phyloP scores from a whole-genome alignment of 192 early-diverging fungal genomes.

The Jimgerdemannia flammicorona region DNA sequence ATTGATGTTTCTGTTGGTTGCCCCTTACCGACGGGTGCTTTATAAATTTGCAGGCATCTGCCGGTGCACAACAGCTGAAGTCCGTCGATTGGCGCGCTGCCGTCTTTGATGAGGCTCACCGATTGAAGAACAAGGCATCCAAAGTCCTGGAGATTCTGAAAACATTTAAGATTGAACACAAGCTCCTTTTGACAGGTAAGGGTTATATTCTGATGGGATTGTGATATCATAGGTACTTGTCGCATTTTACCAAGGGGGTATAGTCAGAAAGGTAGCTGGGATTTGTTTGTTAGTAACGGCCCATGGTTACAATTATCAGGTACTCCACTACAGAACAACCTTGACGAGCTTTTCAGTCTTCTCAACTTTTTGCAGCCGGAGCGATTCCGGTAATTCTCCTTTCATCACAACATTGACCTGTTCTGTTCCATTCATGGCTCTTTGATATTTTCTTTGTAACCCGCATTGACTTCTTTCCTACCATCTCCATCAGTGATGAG shows the following conservation, averaged over 20 bases:
- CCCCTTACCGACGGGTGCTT: constrained; percentile 25
- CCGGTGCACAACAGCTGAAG: constrained; percentile 59
- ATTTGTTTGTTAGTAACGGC: neutral
- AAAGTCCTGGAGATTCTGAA: constrained; percentile 76
- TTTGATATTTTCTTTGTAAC: neutral
- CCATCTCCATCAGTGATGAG: constrained; percentile 42
- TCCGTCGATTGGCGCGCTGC: constrained; percentile 69
- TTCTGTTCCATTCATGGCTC: neutral
- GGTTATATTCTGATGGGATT: neutral
- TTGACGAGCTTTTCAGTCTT: constrained; percentile 80
- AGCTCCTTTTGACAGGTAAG: constrained; percentile 69
- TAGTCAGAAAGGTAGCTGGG: no score
- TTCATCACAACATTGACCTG: neutral
- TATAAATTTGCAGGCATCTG: constrained; percentile 30
- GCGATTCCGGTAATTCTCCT: constrained; percentile 45
- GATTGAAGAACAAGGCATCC: constrained; percentile 81
- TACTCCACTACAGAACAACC: constrained; percentile 79
- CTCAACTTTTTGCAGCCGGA: constrained; percentile 81
- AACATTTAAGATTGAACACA: constrained; percentile 72
- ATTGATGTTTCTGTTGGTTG: no score
- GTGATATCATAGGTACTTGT: no score
- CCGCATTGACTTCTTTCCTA: neutral
- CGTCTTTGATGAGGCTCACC: constrained; percentile 84
- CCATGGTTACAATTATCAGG: neutral
- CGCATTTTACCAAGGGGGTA: no score